Base-by-base conservation (phyloP, 1,284 basidiomycete genomes). In the Pholiota adiposa region DNA sequence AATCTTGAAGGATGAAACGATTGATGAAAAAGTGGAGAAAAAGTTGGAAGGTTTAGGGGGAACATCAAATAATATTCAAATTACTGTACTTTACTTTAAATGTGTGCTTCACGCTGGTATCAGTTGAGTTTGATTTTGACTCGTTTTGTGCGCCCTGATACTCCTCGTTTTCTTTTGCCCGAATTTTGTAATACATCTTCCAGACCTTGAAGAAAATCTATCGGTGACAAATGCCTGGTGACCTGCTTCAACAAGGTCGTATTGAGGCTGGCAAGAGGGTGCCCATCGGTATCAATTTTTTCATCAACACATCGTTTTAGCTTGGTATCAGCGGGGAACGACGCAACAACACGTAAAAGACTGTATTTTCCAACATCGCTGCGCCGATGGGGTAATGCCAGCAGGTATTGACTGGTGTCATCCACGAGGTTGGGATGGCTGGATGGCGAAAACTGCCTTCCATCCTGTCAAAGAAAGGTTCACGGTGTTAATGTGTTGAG, bases 211-310 rank as follows among this genome's bases (percentile, higher is more conserved):
- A 77, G 59, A 48, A 75, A 74, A 53, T 72, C 69, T 6, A 70
- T 61, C 16, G 76, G 76, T 2, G 74, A 73, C 7, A 75, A 54
- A 12, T 64, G 65, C 43, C 54, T 63, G 6, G 76, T 78, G 18
- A 75, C 49, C n/a, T 71, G 65, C 62, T 79, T 76, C 21, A 79
- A 38, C 11, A 76, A 65, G 0, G 65, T 56, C 73, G 77, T 76
- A 54, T 79, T 74, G n/a, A 79, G 56, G 43, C 60, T 67, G 1
- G 74, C 76, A 36, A 79, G 70, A 12, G 76, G 76, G 57, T 79
- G 77, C 0, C 66, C 67, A 21, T 73, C 70, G 0, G 53, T 34
- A 54, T 77, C 75, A 1, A 71, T 71, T 57, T 77, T 75, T 61
- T 75, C 74, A 19, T 70, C 68, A 2, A 71, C 38, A 51, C 73